Percentiles rank a stretch among this genome's conserved stretches.
Conservation (phyloP, 345 rosid genomes). For the Excoecaria agallocha region DNA sequence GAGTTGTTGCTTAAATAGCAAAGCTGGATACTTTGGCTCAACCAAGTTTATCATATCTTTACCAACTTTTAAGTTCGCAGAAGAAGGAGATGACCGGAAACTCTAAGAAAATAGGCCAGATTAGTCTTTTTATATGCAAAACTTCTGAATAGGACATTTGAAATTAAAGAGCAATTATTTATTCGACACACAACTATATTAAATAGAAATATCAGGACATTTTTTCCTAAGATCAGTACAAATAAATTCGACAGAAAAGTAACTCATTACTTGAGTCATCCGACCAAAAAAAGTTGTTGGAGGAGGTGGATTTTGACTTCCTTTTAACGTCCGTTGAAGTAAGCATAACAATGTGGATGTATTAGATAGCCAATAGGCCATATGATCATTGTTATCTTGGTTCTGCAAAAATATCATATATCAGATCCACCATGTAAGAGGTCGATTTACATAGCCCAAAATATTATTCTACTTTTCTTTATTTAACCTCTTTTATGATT, state of each 20-base stretch:
- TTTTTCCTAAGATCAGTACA: neutral
- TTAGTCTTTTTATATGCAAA: neutral
- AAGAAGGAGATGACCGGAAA: conserved; percentile 91
- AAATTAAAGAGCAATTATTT: conserved; percentile 6
- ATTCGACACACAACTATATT: neutral
- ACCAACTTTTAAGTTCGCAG: conserved; percentile 64
- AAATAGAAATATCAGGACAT: neutral
- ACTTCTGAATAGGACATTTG: neutral
- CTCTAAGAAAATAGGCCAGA: conserved; percentile 50
- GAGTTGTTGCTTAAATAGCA: conserved; percentile 96
- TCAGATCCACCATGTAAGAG: conserved; percentile 11
- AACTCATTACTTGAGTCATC: conserved; percentile 47
- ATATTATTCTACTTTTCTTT: neutral
- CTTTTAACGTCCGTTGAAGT: conserved; percentile 52
- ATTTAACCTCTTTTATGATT: neutral
- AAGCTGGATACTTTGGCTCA: conserved; percentile 96
- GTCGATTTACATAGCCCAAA: neutral
- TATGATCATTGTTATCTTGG: conserved; percentile 86
- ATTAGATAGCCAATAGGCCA: conserved; percentile 97
- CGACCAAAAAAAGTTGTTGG: conserved; percentile 92
- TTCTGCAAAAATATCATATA: conserved; percentile 49
- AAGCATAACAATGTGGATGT: conserved; percentile 80
- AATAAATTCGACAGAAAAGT: neutral
- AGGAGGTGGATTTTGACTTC: conserved; percentile 56
- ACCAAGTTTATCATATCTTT: conserved; percentile 71